These are phyloP conservation scores for Lycium ferocissimum DNA, from an alignment of 257 asterid species.

Conservation along the genomic window DNA sequence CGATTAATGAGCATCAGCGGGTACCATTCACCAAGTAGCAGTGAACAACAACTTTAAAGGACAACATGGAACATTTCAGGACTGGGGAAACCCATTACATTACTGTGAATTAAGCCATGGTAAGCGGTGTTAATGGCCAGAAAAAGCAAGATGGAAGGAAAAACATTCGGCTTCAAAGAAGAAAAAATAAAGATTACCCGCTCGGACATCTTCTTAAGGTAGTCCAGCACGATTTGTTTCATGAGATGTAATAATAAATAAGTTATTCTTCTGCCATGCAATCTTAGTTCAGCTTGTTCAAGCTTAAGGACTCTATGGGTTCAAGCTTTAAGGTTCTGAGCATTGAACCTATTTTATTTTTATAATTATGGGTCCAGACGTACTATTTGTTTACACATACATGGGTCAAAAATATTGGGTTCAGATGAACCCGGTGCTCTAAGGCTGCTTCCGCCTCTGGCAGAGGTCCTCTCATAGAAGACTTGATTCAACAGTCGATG, in stretches of 20 bases:
- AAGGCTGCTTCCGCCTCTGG: no score
- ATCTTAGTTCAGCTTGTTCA: background rate
- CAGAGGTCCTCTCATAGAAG: background rate
- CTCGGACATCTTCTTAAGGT: background rate
- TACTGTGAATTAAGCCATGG: background rate
- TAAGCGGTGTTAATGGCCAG: background rate
- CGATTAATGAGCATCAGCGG: background rate
- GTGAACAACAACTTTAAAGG: background rate
- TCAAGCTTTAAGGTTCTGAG: no score
- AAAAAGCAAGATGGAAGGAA: background rate
- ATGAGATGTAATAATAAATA: background rate
- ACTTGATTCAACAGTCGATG: background rate
- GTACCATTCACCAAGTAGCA: background rate
- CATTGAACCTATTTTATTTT: no score
- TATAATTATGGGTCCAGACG: no score
- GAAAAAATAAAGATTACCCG: background rate
- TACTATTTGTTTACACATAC: no score
- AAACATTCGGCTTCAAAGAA: background rate
- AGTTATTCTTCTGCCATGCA: background rate
- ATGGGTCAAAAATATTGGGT: no score
- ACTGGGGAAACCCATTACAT: no score
- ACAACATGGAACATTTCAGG: slow-evolving; percentile 1
- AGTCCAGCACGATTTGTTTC: background rate
- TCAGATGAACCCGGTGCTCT: no score
- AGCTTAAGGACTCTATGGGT: background rate